A percentile compares a stretch with the other conserved stretches of the same genome.
phyloP scores from a whole-genome alignment of 2,329 filamentous ascomycete species.

The Aspergillus sp. region DNA sequence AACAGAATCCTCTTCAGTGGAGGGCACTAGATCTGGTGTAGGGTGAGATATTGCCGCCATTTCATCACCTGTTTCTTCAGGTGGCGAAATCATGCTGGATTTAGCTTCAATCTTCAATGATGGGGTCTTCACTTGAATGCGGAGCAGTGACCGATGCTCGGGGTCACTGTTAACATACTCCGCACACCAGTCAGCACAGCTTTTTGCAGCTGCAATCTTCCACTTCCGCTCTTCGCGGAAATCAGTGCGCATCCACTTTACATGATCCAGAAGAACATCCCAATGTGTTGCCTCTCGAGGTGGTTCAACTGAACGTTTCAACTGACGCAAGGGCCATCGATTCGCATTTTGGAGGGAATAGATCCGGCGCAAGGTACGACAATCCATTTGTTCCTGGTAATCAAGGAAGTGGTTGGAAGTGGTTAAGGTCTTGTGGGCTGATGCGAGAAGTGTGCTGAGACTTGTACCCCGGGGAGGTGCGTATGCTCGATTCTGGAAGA shows the following conservation, averaged over 20 bases:
- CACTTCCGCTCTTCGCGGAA: slow-evolving; percentile 92
- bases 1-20: slow-evolving; percentile 61
- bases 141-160: slow-evolving; percentile 66
- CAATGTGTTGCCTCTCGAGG: slow-evolving; percentile 74
- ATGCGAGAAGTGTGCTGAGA: slow-evolving; percentile 72
- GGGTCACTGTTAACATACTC: slow-evolving; percentile 71
- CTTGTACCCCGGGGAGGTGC: slow-evolving; percentile 55
- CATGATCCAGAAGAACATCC: slow-evolving; percentile 84
- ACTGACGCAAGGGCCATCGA: slow-evolving; percentile 88
- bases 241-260: slow-evolving; percentile 98
- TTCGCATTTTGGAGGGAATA: slow-evolving; percentile 89
- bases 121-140: slow-evolving; percentile 57
- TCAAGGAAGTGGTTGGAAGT: slow-evolving; percentile 82
- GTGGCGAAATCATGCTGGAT: slow-evolving; percentile 32
- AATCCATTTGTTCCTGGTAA: slow-evolving; percentile 83
- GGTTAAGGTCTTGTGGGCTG: slow-evolving; percentile 85
- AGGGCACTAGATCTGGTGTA: slow-evolving; percentile 69
- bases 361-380: slow-evolving; percentile 79
- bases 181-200: slow-evolving; percentile 78
- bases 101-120: slow-evolving; percentile 32
- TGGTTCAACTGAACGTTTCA: slow-evolving; percentile 81
- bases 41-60: slow-evolving; percentile 46
- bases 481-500: slow-evolving; percentile 63
- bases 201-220: slow-evolving; percentile 80
- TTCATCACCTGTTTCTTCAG: slow-evolving; percentile 38